Evolutionary conservation across 2,329 filamentous ascomycete species (phyloP).

Genomic region (Pseudophaeomoniella oleicola): DNA sequence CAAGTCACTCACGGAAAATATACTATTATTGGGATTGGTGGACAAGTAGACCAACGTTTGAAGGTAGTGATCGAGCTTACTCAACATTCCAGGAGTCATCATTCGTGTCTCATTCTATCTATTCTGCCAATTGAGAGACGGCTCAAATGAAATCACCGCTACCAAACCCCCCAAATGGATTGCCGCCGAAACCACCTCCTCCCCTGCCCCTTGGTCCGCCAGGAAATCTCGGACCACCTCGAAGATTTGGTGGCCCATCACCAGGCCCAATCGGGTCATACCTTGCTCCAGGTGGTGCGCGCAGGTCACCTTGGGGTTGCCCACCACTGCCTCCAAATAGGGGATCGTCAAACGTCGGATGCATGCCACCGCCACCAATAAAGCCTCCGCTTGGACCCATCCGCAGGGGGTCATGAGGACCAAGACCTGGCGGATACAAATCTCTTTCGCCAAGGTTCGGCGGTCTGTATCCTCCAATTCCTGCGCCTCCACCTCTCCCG

Average conservation of each 20-base stretch:
- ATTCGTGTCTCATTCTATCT: too few relatives aligned
- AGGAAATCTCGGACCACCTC: constrained; percentile 29
- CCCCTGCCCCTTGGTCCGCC: constrained; percentile 29
- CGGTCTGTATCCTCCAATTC: constrained; percentile 37
- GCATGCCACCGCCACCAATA: constrained; percentile 64
- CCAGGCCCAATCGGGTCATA: constrained; percentile 79
- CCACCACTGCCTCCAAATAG: constrained; percentile 53
- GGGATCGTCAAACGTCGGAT: constrained; percentile 87
- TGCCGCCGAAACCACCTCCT: constrained; percentile 21
- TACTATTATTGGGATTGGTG: too few relatives aligned
- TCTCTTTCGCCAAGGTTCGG: constrained; percentile 72
- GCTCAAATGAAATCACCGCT: constrained; percentile 39
- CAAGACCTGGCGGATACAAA: constrained; percentile 72
- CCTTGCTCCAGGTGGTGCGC: constrained; percentile 72
- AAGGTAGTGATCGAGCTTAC: too few relatives aligned
- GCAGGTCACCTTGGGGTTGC: constrained; percentile 46
- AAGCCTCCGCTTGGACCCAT: constrained; percentile 49
- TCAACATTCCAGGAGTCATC: too few relatives aligned
- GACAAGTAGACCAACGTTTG: too few relatives aligned
- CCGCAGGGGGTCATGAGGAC: constrained; percentile 68
- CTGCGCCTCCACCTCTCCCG: constrained; percentile 28
- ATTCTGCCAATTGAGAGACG: too few relatives aligned
- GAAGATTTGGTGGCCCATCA: constrained; percentile 34
- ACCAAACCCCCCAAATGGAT: constrained; percentile 46
- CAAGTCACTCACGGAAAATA: too few relatives aligned